Percentiles rank a stretch among this genome's conserved stretches.
Evolutionary conservation across 2,329 filamentous ascomycete genomes (phyloP).

Genomic region (Fusarium sp.): DNA sequence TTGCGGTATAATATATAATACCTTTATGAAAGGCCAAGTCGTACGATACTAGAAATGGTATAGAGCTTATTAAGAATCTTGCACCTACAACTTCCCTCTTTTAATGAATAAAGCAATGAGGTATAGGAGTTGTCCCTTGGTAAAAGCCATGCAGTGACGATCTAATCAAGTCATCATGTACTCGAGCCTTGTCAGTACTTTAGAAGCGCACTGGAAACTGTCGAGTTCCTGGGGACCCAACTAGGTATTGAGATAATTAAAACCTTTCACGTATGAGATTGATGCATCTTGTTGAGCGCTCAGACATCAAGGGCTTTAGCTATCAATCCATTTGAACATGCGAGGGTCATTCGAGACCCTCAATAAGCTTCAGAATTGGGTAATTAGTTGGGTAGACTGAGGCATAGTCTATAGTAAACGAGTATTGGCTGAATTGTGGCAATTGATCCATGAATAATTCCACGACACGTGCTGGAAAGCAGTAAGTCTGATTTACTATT

Average conservation of each 20-base stretch:
- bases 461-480: rapidly evolving
- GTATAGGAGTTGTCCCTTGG: rapidly evolving
- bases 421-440: rapidly evolving
- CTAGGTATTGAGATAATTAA: rapidly evolving
- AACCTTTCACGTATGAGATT: rapidly evolving
- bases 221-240: rapidly evolving
- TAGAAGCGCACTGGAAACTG: rapidly evolving
- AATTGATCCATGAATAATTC: rapidly evolving
- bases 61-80: rapidly evolving
- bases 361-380: rapidly evolving
- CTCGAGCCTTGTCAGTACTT: neutral
- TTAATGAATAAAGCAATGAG: rapidly evolving
- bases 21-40: rapidly evolving
- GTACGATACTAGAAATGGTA: rapidly evolving
- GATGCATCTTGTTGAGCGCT: too few species aligned
- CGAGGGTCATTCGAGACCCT: rapidly evolving
- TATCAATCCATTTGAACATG: too few species aligned
- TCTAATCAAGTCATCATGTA: rapidly evolving
- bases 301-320: too few species aligned
- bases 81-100: rapidly evolving
- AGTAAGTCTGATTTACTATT: too few species aligned
- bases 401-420: neutral
- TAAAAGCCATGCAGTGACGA: rapidly evolving
- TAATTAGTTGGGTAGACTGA: neutral
- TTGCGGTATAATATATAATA: rapidly evolving